Evolutionary conservation across 768 basidiomycete genomes (phyloP).

Genomic region (Boletus edulis): DNA sequence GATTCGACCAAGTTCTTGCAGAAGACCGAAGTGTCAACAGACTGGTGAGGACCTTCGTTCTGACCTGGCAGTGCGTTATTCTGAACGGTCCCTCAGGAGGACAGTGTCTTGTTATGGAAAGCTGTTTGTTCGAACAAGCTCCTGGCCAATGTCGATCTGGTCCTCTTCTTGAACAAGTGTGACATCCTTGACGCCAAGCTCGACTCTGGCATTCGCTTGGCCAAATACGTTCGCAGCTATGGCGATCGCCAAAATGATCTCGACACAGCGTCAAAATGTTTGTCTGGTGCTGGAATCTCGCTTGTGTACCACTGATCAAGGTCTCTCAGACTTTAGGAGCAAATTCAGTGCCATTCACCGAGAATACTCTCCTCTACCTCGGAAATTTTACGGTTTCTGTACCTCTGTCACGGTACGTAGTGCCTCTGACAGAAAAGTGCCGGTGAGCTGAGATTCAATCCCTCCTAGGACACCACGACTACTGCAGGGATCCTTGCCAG

Average conservation of each 20-base stretch:
- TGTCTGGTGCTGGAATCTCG: slow-evolving; percentile 20
- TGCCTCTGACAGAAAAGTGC: neutral
- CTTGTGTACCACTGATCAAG: neutral
- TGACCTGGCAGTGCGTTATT: neutral
- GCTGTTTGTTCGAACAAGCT: slow-evolving; percentile 70
- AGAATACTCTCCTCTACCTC: slow-evolving; percentile 69
- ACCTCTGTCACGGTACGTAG: slow-evolving; percentile 66
- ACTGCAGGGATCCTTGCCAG: slow-evolving; percentile 77
- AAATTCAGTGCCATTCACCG: slow-evolving; percentile 77
- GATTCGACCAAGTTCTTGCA: slow-evolving; percentile 52
- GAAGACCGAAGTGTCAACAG: slow-evolving; percentile 54
- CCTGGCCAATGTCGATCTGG: slow-evolving; percentile 66
- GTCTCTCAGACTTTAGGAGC: slow-evolving; percentile 56
- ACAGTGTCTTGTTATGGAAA: slow-evolving; percentile 75
- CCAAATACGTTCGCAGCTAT: slow-evolving; percentile 71
- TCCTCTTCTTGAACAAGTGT: slow-evolving; percentile 82
- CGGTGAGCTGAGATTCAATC: neutral
- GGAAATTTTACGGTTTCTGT: slow-evolving; percentile 77
- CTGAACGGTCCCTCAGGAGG: slow-evolving; percentile 47
- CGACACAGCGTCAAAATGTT: slow-evolving; percentile 67
- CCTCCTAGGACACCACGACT: slow-evolving; percentile 59
- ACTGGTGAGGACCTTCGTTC: slow-evolving; percentile 32
- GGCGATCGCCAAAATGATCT: slow-evolving; percentile 66
- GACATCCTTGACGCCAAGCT: slow-evolving; percentile 72
- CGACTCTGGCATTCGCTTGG: slow-evolving; percentile 56